Percentiles rank a stretch among this genome's conserved stretches.
phyloP scores from a whole-genome alignment of 2,329 filamentous ascomycete genomes.

The Orbilia ellipsospora region DNA sequence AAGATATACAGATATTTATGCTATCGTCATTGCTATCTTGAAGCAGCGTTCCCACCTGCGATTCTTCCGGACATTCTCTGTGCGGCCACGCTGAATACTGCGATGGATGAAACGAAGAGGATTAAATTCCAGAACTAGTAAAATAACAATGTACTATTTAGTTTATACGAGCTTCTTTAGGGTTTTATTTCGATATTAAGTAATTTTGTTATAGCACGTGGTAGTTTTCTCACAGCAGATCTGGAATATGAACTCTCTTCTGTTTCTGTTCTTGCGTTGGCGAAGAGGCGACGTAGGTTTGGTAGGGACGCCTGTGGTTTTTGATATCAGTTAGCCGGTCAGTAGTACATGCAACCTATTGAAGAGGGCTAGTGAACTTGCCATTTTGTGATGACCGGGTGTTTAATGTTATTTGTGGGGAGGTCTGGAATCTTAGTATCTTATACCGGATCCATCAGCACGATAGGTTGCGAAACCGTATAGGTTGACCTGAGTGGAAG shows the following conservation, averaged over 20 bases:
- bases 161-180: too few relatives aligned
- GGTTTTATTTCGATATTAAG: too few relatives aligned
- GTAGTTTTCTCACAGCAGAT: slow-evolving; percentile 74
- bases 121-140: slow-evolving; percentile 96
- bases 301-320: slow-evolving; percentile 77
- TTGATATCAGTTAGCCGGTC: not conserved
- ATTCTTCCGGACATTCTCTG: slow-evolving; percentile 74
- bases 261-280: slow-evolving; percentile 89
- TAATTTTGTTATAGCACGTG: too few relatives aligned
- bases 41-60: slow-evolving; percentile 7
- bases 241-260: slow-evolving; percentile 95
- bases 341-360: not conserved
- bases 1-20: not conserved
- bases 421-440: not conserved
- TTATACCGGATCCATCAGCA: too few relatives aligned
- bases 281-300: slow-evolving; percentile 94
- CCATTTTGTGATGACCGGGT: slow-evolving; percentile 2
- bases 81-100: slow-evolving; percentile 90
- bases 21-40: slow-evolving; percentile 11
- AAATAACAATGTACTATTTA: not conserved
- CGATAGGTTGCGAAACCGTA: too few relatives aligned
- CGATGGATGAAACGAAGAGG: slow-evolving; percentile 94
- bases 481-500: too few relatives aligned
- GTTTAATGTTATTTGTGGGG: too few relatives aligned
- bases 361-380: not conserved